Base-by-base conservation (phyloP, 768 basidiomycete species). In the Lentinula detonsa region DNA sequence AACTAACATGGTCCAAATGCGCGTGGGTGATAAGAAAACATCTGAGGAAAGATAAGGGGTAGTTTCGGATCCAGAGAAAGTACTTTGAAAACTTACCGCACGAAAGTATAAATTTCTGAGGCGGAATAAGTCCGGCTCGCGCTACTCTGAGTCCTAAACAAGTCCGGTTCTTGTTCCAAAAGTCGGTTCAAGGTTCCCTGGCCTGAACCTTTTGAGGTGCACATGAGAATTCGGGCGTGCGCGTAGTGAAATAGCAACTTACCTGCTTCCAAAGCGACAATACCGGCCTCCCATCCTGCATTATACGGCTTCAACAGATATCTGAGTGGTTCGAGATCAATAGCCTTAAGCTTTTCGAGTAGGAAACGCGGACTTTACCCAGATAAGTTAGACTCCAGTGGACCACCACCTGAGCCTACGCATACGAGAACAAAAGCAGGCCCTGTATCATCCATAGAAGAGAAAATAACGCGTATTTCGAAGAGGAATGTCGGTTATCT, bases 251-350 rank as follows among this genome's bases (percentile, higher is more conserved):
- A 49, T 57, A 11, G 50, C 43, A 51, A 72, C 82, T 65, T 62
- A 91, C 94, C 94, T 69, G 93, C 96, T 76, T 98, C 96, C 56
- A 98, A 71, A 1, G 87, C 90, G 5, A 96, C 65, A 50, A 90
- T 83, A 4, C 94, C 95, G 50, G 93, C 88, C 62, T 83, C 78
- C 95, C 95, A 98, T 8, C 75, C 68, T 9, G 78, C 68, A 39
- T 77, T 71, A 64, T 72, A 76, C 7, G 90, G 82, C 70, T 98
- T 98, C 70, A 97, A 73, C 56, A 97, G 76, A 76, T 96, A 98
- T n/a, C 94, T 95, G 67, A 59, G 63, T 64, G 46, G 42, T 28
- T 31, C 23, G 4, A 63, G 53, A 63, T 61, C 54, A 34, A 49
- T 45, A 67, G 33, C 49, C 43, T 39, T 53, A 49, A 35, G 57